Conservation (phyloP, 1,284 basidiomycete genomes). For the Xerocomus cyaneibrunnescens region DNA sequence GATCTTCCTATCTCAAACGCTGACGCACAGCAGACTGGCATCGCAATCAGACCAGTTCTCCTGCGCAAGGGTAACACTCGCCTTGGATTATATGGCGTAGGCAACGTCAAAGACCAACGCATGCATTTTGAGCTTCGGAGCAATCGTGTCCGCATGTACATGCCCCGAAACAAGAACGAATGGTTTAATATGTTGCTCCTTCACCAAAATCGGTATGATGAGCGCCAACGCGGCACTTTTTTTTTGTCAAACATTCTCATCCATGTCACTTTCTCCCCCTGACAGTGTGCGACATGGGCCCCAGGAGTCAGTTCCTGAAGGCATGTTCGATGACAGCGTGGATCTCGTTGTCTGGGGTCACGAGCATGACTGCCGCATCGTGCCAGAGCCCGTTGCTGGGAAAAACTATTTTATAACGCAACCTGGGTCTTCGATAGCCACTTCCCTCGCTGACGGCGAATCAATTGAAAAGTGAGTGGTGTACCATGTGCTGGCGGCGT, state of each 20-base stretch:
- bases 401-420: constrained; percentile 93
- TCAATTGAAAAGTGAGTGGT: constrained; percentile 76
- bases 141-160: constrained; percentile 94
- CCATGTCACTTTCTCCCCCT: background rate
- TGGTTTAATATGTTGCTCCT: constrained; percentile 97
- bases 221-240: constrained; percentile 3
- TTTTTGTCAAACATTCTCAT: constrained; percentile 11
- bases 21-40: constrained; percentile 71
- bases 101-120: constrained; percentile 94
- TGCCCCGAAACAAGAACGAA: constrained; percentile 84
- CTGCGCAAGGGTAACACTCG: constrained; percentile 86
- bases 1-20: constrained; percentile 64
- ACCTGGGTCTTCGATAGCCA: constrained; percentile 95
- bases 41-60: constrained; percentile 87
- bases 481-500: background rate
- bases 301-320: constrained; percentile 91
- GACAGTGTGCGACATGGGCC: constrained; percentile 89
- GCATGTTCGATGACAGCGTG: constrained; percentile 95
- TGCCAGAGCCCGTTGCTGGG: constrained; percentile 87
- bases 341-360: constrained; percentile 98
- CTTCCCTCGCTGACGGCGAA: constrained; percentile 89
- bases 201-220: constrained; percentile 92
- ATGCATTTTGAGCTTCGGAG: constrained; percentile 95
- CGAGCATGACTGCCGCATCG: constrained; percentile 95
- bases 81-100: constrained; percentile 92